Evolutionary conservation across 2,329 filamentous ascomycete species (phyloP).

Genomic region (Colletotrichum sp.): DNA sequence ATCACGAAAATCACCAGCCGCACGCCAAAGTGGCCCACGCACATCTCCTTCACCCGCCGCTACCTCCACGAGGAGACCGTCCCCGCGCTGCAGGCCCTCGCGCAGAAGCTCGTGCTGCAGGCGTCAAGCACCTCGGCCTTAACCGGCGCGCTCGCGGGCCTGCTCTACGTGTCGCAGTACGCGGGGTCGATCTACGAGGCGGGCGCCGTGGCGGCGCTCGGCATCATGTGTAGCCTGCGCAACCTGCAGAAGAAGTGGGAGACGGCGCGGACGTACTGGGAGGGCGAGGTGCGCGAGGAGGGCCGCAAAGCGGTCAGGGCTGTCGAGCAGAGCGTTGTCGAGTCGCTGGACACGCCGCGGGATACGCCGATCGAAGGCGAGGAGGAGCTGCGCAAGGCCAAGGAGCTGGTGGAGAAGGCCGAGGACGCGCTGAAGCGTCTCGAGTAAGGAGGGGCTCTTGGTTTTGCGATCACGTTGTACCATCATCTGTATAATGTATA

Average conservation of each 20-base stretch:
- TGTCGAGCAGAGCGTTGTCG: conserved; percentile 56
- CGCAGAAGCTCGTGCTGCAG: conserved; percentile 76
- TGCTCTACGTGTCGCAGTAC: conserved; percentile 61
- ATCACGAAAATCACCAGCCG: conserved; percentile 14
- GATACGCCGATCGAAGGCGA: conserved; percentile 25
- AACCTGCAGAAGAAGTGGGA: conserved; percentile 69
- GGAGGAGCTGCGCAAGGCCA: conserved; percentile 42
- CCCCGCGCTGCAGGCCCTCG: conserved; percentile 72
- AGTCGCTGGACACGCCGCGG: conserved; percentile 44
- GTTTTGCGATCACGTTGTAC: conserved; percentile 5
- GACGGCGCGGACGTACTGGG: conserved; percentile 63
- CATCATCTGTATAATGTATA: conserved; percentile 20
- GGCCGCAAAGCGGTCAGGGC: conserved; percentile 65
- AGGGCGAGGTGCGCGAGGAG: conserved; percentile 69
- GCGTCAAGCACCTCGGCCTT: conserved; percentile 75
- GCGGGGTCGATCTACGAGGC: conserved; percentile 63
- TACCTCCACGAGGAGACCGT: conserved; percentile 70
- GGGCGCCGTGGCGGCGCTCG: conserved; percentile 64
- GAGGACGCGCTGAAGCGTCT: conserved; percentile 52
- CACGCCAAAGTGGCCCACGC: conserved; percentile 67
- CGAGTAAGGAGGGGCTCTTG: conserved; percentile 35
- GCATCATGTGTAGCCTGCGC: conserved; percentile 62
- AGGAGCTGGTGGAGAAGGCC: conserved; percentile 52
- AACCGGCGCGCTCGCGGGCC: conserved; percentile 55
- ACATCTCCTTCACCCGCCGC: conserved; percentile 74